These are phyloP conservation scores for Alisma plantagoaquatica DNA, from an alignment of 106 monocot genomes.

Conservation along the genomic window DNA sequence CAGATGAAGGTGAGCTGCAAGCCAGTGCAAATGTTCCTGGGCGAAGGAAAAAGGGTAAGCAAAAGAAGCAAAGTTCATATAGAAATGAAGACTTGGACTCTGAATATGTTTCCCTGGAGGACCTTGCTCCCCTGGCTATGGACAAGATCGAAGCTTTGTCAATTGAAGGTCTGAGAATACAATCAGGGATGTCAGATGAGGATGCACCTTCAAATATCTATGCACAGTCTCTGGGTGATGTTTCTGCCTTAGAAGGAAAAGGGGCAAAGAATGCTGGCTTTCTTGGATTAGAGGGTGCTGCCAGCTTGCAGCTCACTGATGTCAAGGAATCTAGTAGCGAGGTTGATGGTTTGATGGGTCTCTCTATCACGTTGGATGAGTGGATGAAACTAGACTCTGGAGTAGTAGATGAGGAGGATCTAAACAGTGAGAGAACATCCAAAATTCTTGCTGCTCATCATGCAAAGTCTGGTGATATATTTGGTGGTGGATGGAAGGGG, in stretches of 20 bases:
- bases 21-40: not conserved
- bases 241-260: constrained; percentile 68
- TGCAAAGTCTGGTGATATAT: constrained; percentile 60
- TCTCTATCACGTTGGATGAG: constrained; percentile 84
- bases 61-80: constrained; percentile 19
- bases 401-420: constrained; percentile 60
- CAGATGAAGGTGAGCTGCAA: not conserved
- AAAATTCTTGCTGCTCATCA: constrained; percentile 98
- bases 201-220: constrained; percentile 70
- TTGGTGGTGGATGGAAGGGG: constrained; percentile 33
- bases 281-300: constrained; percentile 69
- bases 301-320: constrained; percentile 74
- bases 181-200: constrained; percentile 79
- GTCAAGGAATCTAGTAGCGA: constrained; percentile 51
- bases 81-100: constrained; percentile 20
- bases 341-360: constrained; percentile 88
- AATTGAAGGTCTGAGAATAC: constrained; percentile 92
- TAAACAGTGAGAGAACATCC: constrained; percentile 70
- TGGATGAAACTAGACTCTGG: constrained; percentile 96
- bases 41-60: not conserved
- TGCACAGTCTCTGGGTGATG: constrained; percentile 44
- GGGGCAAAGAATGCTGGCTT: constrained; percentile 20
- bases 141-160: constrained; percentile 93
- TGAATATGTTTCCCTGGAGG: constrained; percentile 88
- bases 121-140: constrained; percentile 97